Evolutionary conservation across 1,139 yeast species (phyloP).

Genomic region (Sugiyamaella grinbergsii): DNA sequence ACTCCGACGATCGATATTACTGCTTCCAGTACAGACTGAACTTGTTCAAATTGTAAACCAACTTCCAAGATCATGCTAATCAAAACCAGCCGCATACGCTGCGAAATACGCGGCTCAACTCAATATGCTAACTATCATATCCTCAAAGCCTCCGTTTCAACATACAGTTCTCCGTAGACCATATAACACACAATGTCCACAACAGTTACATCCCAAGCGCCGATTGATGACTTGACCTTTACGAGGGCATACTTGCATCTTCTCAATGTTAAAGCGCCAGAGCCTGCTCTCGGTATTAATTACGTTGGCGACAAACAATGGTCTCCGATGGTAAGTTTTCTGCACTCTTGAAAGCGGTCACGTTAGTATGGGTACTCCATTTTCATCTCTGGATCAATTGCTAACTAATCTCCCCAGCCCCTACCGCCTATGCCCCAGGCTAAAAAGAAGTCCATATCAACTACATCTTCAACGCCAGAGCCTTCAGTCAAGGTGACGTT

Average conservation of each 20-base stretch:
- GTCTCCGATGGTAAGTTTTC: conserved; percentile 14
- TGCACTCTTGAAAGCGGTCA: too few species aligned
- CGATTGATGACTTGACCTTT: conserved; percentile 23
- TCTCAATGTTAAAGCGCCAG: conserved; percentile 20
- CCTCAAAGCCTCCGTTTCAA: not conserved
- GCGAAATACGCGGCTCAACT: too few species aligned
- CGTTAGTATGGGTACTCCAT: too few species aligned
- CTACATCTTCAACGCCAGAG: conserved; percentile 5
- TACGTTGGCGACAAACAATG: conserved; percentile 21
- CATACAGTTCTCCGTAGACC: not conserved
- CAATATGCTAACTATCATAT: too few species aligned
- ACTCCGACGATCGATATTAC: too few species aligned
- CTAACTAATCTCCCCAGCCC: conserved; percentile 17
- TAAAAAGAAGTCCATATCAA: conserved; percentile 25
- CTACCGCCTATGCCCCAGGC: conserved; percentile 28
- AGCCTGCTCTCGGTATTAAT: conserved; percentile 19
- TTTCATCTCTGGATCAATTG: too few species aligned
- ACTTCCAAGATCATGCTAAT: too few species aligned
- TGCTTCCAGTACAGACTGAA: too few species aligned
- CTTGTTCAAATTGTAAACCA: too few species aligned
- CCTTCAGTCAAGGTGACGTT: conserved; percentile 29
- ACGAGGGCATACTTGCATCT: conserved; percentile 25
- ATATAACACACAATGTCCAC: conserved; percentile 6
- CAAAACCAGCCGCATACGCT: too few species aligned
- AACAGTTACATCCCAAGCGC: conserved; percentile 4